Evolutionary conservation across 768 basidiomycete species (phyloP).

Genomic region (Phlebiopsis flavidoalba): DNA sequence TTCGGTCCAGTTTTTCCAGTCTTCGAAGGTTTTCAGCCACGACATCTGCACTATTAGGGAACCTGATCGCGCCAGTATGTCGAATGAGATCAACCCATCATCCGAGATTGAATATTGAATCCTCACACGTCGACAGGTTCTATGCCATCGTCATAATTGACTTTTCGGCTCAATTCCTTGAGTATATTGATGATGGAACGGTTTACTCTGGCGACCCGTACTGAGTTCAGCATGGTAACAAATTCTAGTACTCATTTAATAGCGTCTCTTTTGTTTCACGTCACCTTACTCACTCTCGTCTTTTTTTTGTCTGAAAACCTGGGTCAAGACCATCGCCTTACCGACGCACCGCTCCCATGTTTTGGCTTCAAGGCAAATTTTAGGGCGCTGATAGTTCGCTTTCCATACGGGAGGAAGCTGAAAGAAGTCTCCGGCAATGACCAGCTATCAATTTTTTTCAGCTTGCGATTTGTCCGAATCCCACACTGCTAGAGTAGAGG

Average conservation of each 20-base stretch:
- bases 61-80: background rate
- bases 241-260: constrained; percentile 33
- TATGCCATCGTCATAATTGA: constrained; percentile 65
- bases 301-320: constrained; percentile 88
- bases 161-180: constrained; percentile 44
- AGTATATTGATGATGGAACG: constrained; percentile 42
- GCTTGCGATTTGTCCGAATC: too few species aligned
- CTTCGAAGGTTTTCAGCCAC: background rate
- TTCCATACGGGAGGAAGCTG: constrained; percentile 79
- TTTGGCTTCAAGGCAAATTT: constrained; percentile 76
- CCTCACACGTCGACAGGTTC: constrained; percentile 76
- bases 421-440: constrained; percentile 84
- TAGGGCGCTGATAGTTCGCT: constrained; percentile 35
- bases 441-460: constrained; percentile 44
- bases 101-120: background rate
- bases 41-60: background rate
- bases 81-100: background rate
- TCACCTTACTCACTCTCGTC: constrained; percentile 51
- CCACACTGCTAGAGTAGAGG: background rate
- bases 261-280: background rate
- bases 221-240: constrained; percentile 79
- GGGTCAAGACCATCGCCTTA: constrained; percentile 48
- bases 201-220: constrained; percentile 69
- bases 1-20: constrained; percentile 17
- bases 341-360: constrained; percentile 69